These are phyloP conservation scores for Leccinum sublutescens DNA, from an alignment of 768 basidiomycete species.

Conservation along the genomic window DNA sequence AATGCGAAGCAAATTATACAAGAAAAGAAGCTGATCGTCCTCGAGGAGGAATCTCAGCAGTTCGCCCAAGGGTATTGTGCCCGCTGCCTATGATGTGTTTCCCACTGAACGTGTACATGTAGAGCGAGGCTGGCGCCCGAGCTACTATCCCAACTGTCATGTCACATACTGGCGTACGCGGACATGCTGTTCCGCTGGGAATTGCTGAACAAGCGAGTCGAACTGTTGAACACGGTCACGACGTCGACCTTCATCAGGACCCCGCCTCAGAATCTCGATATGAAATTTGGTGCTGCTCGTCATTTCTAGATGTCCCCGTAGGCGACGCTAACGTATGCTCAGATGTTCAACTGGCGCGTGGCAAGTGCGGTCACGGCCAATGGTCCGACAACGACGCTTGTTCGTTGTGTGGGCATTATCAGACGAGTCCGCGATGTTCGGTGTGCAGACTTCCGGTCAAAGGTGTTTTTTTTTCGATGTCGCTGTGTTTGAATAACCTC, in stretches of 20 bases:
- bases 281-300: constrained; percentile 34
- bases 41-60: constrained; percentile 27
- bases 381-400: constrained; percentile 40
- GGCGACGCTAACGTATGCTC: constrained; percentile 3
- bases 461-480: constrained; percentile 39
- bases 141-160: constrained; percentile 41
- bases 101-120: not conserved
- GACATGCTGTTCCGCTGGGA: constrained; percentile 76
- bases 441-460: constrained; percentile 76
- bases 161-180: constrained; percentile 69
- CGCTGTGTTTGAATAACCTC: not conserved
- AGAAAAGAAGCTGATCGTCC: constrained; percentile 40
- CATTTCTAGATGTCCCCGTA: not conserved
- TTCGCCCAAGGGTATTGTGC: constrained; percentile 13
- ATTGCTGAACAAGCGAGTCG: constrained; percentile 64
- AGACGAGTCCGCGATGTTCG: constrained; percentile 54
- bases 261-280: constrained; percentile 30
- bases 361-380: constrained; percentile 39
- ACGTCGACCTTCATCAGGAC: constrained; percentile 24
- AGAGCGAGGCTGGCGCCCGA: constrained; percentile 18
- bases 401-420: constrained; percentile 41
- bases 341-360: constrained; percentile 53
- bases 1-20: constrained; percentile 29
- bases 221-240: constrained; percentile 67
- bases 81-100: not conserved